Evolutionary conservation across 805 yeast species (phyloP), one percentile per base, ranked within the genome.

Genomic region (Ogataea thermomethanolica): DNA sequence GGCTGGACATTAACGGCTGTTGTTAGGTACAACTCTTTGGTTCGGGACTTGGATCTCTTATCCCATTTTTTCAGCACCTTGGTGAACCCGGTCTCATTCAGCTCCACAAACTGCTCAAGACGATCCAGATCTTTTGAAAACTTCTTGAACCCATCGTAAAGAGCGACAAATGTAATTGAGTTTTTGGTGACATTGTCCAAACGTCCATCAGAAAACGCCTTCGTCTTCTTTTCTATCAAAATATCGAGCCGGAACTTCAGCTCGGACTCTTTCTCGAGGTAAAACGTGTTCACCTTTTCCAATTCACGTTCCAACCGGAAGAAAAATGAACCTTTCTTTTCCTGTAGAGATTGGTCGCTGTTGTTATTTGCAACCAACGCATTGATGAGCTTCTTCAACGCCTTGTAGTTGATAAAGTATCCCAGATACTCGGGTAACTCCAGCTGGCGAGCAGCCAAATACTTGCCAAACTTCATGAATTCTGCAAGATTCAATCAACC

Each of bases 1-100:
- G 99, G 98, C 62, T 93, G 99, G 5, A 93, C 96, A 46, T 87
- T 88, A 10, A 93, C 95, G 0, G 96, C 96, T 0, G 96, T 84
- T 23, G 88, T 80, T 35, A 93, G 71, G 59, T 90, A 93, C 37
- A 93, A 71, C 59, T 93, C 99, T 57, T 90, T 89, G 6, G 96
- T 89, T 51, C 87, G 95, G 3, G 96, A 86, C 56, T 91, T 89
- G 15, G 96, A 88, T 46, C 97, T 72, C 64, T 93, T 93, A 65
- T 93, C 99, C 99, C 99, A 93, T 66, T 93, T 93, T 62, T 93
- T 93, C 55, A 93, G 75, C 22, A 88, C 97, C 65, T 93, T 93
- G 15, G 95, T 81, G 63, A 93, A 93, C 10, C 99, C 99, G 0
- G 95, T 87, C 55, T 90, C 96, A 59, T 93, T 93, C 43, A 93